Evolutionary conservation across 257 asterid genomes (phyloP), one percentile per base, ranked within the genome.

Genomic region (Cruciata laevipes): DNA sequence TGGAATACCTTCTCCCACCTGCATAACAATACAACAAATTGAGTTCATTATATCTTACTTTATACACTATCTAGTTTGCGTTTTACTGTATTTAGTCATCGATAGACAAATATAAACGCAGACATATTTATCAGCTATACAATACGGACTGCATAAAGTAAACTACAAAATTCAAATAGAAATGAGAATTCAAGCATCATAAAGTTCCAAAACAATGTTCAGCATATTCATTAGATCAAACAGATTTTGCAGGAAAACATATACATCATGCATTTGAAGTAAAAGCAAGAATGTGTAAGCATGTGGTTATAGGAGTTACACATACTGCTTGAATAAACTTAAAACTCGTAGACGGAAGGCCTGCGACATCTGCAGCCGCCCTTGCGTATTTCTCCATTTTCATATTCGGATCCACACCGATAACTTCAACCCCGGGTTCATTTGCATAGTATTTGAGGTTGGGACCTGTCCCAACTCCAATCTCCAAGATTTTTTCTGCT

Each of bases 1-100:
- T 13, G 98, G 98, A 81, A 92, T 76, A 62, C 89, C 88, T 83
- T 92, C 98, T 4, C 82, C 92, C 25, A 92, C 98, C 98, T 92
- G 79, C 74, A 67, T 49, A 49, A 71, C 18, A 55, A 38, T 40
- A 40, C 74, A 49, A 44, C 8, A 47, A 47, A 47, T 47, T 42
- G 17, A 42, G 51, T 9, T 2, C 11, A 42, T 7, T 0, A 37
- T 42, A 18, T 13, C 17, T 42, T 42, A 2, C 51, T 11, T 10
- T 42, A 42, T 11, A 13, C 17, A n/a, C n/a, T n/a, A n/a, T n/a
- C n/a, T n/a, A n/a, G n/a, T n/a, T n/a, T n/a, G n/a, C n/a, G n/a
- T n/a, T n/a, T n/a, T 27, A 27, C 30, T 27, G 30, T 27, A 27
- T 27, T 2, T 27, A 27, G 30, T 27, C 30, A 1, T 1, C 30